These are phyloP conservation scores for Tritrichomonas foetus DNA, from an alignment of 208 protist genomes.

Conservation along the genomic window DNA sequence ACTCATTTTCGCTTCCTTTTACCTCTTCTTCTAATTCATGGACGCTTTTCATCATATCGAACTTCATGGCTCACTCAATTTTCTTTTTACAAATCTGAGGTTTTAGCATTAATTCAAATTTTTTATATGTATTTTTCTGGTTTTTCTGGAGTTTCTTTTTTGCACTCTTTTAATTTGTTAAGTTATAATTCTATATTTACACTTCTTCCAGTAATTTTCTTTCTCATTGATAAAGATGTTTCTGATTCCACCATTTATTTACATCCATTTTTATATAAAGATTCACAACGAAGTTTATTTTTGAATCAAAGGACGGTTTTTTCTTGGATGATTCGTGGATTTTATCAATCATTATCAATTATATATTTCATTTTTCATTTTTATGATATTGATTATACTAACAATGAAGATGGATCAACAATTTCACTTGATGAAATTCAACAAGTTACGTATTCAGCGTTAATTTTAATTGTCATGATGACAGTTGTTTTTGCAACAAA, in stretches of 20 bases:
- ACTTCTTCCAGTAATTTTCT: conserved; percentile 37
- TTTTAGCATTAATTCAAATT: conserved; percentile 35
- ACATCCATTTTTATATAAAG: conserved; percentile 10
- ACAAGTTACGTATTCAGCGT: neutral
- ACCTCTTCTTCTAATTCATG: conserved; percentile 42
- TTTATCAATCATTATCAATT: neutral
- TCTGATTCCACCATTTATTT: neutral
- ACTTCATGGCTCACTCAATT: conserved; percentile 32
- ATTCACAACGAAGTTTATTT: neutral
- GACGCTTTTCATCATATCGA: conserved; percentile 29
- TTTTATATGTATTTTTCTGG: neutral
- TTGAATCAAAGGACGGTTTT: neutral
- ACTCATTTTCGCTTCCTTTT: conserved; percentile 39
- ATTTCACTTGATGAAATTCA: neutral
- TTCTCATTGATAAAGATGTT: neutral
- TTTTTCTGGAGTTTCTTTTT: neutral
- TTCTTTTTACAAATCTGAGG: conserved; percentile 43
- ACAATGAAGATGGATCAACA: neutral
- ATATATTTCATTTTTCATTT: neutral
- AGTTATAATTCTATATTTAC: conserved; percentile 47
- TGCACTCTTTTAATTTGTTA: conserved; percentile 38
- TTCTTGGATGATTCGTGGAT: neutral
- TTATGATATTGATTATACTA: neutral
- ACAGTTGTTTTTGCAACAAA: neutral
- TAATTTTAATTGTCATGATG: conserved; percentile 9